Evolutionary conservation across 352 stramenopile genomes (phyloP).

Genomic region (Pythium periplocum): DNA sequence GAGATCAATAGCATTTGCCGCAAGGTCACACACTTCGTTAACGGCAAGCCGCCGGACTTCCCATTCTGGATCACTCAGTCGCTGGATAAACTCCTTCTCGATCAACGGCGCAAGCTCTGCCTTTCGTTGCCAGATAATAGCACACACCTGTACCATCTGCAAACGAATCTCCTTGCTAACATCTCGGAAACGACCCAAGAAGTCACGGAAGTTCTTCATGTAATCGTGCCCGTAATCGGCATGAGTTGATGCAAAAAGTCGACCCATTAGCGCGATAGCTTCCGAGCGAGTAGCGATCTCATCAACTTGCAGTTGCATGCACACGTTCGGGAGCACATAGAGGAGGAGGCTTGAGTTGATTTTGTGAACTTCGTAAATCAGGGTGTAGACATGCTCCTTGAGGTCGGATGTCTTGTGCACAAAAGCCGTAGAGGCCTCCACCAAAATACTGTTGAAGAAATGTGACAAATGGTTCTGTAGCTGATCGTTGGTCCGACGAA

Average conservation of each 20-base stretch:
- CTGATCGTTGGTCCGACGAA: constrained; percentile 59
- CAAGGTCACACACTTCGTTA: constrained; percentile 79
- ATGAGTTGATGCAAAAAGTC: constrained; percentile 70
- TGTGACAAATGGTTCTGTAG: constrained; percentile 63
- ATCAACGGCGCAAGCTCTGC: constrained; percentile 44
- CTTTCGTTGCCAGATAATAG: constrained; percentile 73
- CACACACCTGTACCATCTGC: constrained; percentile 73
- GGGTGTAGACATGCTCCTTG: constrained; percentile 76
- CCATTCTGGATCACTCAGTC: constrained; percentile 77
- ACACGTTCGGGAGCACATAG: constrained; percentile 84
- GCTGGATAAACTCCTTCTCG: constrained; percentile 68
- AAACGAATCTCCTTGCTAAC: constrained; percentile 84
- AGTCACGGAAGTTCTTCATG: constrained; percentile 83
- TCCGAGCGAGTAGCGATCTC: constrained; percentile 77
- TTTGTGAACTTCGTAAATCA: constrained; percentile 84
- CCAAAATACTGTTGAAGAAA: constrained; percentile 81
- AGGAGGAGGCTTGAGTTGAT: constrained; percentile 68
- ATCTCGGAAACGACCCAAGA: constrained; percentile 81
- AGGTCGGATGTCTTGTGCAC: constrained; percentile 38
- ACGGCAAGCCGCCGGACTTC: constrained; percentile 75
- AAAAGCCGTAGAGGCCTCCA: constrained; percentile 37
- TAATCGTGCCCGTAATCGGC: constrained; percentile 72
- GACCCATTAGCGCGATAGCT: constrained; percentile 67
- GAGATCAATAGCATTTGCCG: constrained; percentile 56
- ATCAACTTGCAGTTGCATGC: constrained; percentile 82